Evolutionary conservation across 2,329 filamentous ascomycete species (phyloP).

Genomic region (Fusarium sp.): DNA sequence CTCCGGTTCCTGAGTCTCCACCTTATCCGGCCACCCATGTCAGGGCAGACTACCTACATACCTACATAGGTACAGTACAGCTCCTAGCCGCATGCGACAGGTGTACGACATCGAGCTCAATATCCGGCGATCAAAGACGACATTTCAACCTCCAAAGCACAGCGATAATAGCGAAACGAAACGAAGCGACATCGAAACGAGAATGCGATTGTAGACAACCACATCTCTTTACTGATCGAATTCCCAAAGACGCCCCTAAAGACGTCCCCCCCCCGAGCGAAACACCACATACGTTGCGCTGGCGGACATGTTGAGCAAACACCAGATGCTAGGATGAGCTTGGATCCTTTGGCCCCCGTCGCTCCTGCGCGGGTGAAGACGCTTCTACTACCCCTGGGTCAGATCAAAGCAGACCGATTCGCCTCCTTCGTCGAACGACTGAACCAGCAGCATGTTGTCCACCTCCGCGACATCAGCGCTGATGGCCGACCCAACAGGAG

Average conservation of each 20-base stretch:
- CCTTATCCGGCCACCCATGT: constrained; percentile 38
- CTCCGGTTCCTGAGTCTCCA: constrained; percentile 44
- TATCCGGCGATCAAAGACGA: constrained; percentile 29
- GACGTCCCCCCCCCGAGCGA: constrained; percentile 36
- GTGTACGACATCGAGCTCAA: constrained; percentile 46
- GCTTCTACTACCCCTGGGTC: constrained; percentile 87
- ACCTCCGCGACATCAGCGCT: constrained; percentile 86
- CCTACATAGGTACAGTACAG: constrained; percentile 31
- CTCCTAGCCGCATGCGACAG: constrained; percentile 50
- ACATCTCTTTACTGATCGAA: constrained; percentile 9
- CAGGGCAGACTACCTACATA: constrained; percentile 35
- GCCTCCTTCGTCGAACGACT: constrained; percentile 82
- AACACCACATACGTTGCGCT: constrained; percentile 35
- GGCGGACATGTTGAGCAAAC: constrained; percentile 52
- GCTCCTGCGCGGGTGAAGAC: constrained; percentile 92
- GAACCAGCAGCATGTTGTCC: constrained; percentile 82
- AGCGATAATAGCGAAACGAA: constrained; percentile 14
- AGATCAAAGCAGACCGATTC: constrained; percentile 86
- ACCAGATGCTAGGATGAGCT: constrained; percentile 77
- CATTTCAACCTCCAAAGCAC: constrained; percentile 17
- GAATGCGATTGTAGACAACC: constrained; percentile 37
- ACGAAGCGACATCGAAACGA: constrained; percentile 14
- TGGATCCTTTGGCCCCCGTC: constrained; percentile 90
- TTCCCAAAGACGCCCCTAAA: constrained; percentile 25
- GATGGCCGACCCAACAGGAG: constrained; percentile 89